Conservation (phyloP, 2,329 filamentous ascomycete genomes). For the Paecilomyces variotii region DNA sequence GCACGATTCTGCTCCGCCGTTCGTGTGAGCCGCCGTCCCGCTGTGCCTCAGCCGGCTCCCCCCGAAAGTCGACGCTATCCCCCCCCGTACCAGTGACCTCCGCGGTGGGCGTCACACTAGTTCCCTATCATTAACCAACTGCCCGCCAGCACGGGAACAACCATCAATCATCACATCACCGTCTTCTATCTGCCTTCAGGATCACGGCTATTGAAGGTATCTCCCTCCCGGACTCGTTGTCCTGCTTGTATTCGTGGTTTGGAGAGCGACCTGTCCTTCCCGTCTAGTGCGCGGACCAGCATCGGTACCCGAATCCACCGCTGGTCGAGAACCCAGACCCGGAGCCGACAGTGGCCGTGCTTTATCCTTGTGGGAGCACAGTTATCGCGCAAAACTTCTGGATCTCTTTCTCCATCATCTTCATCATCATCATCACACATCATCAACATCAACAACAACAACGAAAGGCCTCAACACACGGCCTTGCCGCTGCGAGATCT, state of each 20-base stretch:
- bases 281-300: neutral
- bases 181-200: neutral
- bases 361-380: constrained; percentile 2
- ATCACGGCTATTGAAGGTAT: neutral
- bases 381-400: constrained; percentile 29
- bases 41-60: neutral
- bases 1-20: neutral
- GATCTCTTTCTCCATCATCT: constrained; percentile 16
- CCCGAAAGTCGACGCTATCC: neutral
- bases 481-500: constrained; percentile 1
- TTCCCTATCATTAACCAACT: neutral
- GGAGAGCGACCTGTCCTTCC: neutral
- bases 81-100: neutral
- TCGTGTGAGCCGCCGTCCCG: neutral
- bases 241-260: neutral
- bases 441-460: neutral
- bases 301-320: neutral
- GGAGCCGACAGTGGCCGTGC: neutral
- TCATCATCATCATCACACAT: constrained; percentile 4
- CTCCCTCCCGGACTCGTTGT: neutral
- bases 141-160: neutral
- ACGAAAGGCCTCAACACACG: constrained; percentile 8
- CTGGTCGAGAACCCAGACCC: neutral
- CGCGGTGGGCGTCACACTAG: neutral
- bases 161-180: neutral